phyloP scores from a whole-genome alignment of 1,139 yeast genomes.

The Blastobotrys ciferrii region DNA sequence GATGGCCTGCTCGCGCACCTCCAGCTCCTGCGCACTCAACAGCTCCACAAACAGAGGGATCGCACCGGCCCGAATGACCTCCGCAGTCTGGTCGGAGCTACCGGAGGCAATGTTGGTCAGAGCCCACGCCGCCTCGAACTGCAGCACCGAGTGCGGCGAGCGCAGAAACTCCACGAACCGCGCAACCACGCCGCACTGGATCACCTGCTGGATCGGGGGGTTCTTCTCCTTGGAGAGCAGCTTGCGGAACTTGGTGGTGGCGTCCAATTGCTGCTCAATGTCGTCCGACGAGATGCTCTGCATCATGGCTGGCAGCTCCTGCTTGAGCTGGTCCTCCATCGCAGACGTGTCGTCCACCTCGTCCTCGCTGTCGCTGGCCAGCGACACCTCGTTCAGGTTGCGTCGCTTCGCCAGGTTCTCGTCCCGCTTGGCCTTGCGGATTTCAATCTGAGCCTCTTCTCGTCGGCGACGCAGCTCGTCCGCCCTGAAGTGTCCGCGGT shows the following conservation, averaged over 20 bases:
- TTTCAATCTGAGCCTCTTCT: constrained; percentile 95
- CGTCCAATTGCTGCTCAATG: constrained; percentile 77
- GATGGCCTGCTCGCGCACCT: constrained; percentile 96
- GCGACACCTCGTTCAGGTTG: constrained; percentile 52
- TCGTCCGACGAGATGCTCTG: constrained; percentile 74
- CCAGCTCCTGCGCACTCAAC: constrained; percentile 75
- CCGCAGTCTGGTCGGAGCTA: constrained; percentile 79
- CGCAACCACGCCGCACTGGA: constrained; percentile 90
- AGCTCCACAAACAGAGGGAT: constrained; percentile 87
- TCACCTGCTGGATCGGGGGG: constrained; percentile 96
- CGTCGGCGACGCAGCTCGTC: constrained; percentile 98
- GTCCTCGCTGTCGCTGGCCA: constrained; percentile 49
- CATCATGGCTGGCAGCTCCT: constrained; percentile 83
- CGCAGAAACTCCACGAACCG: constrained; percentile 83
- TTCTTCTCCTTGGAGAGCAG: constrained; percentile 89
- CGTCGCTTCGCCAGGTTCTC: constrained; percentile 93
- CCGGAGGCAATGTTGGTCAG: constrained; percentile 98
- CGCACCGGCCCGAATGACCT: constrained; percentile 90
- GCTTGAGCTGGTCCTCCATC: constrained; percentile 41
- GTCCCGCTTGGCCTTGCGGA: constrained; percentile 94
- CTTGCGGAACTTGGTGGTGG: constrained; percentile 92
- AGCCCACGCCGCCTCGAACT: constrained; percentile 99
- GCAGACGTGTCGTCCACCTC: constrained; percentile 35
- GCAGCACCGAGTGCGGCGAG: constrained; percentile 77
- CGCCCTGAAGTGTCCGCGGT: constrained; percentile 89